Evolutionary conservation across 441 rosid species (phyloP).

Genomic region (Kokia cookei): DNA sequence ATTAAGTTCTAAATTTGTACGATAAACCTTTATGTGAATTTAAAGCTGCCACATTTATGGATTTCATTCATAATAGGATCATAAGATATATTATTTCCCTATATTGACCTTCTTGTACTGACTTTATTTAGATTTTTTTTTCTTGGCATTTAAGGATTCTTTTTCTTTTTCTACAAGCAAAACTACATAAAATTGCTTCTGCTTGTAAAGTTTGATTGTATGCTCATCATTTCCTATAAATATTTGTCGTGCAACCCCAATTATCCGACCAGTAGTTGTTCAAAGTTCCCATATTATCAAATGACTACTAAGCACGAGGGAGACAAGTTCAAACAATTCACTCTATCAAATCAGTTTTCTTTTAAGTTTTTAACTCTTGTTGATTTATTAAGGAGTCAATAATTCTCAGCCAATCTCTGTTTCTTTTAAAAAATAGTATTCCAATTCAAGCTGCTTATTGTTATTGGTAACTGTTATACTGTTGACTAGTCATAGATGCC

Average conservation of each 20-base stretch:
- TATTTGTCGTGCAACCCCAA: not conserved
- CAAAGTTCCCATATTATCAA: not conserved
- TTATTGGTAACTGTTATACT: not conserved
- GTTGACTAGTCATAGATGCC: not conserved
- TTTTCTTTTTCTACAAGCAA: not conserved
- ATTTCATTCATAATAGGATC: not conserved
- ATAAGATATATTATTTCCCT: not conserved
- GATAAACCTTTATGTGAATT: not conserved
- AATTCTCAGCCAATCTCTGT: not conserved
- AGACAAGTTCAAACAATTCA: not conserved
- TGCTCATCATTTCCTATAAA: not conserved
- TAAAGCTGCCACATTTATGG: not conserved
- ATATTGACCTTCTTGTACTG: not conserved
- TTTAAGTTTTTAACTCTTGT: not conserved
- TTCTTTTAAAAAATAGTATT: not conserved
- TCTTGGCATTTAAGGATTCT: not conserved
- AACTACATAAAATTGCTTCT: not conserved
- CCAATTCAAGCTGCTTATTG: not conserved
- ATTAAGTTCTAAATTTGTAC: not conserved
- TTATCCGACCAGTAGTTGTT: not conserved
- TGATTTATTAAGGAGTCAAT: not conserved
- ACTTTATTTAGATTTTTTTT: not conserved
- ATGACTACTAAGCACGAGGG: not conserved
- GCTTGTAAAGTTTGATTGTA: not conserved
- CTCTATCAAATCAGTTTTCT: not conserved